Evolutionary conservation across 768 basidiomycete species (phyloP), one percentile per base, ranked within the genome.

Genomic region (Suillus lakei): DNA sequence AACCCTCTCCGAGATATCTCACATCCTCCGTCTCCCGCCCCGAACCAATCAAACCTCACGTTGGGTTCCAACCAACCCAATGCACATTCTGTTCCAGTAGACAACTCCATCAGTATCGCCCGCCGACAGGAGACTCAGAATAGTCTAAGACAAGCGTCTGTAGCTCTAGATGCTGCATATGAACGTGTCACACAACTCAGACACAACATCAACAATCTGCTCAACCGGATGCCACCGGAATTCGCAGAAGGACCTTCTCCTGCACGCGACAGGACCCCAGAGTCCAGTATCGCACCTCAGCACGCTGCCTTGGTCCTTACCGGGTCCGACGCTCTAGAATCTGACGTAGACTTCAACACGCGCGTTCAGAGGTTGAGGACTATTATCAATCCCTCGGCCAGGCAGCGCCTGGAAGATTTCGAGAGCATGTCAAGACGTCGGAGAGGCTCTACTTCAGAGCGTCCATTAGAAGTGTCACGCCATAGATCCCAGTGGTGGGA

Each of bases 111-210:
- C 28, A 60, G 36, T 15, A 30, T 63, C 41, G 8, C 28, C 15
- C 36, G 26, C 18, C 26, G 62, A 36, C 62, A 63, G 48, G 75
- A 77, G 41, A 76, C 79, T 56, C 80, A 79, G 63, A 72, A 72
- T 54, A 81, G 69, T 70, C 74, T 87, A 36, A 83, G 83, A 39
- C 79, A 82, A 63, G 85, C 86, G n/a, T 82, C 86, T 46, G 76
- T 78, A n/a, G 83, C 83, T 8, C 76, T 88, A 44, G 84, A 87
- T 62, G 80, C 82, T 41, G 87, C 85, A 26, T 86, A 85, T 73
- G 81, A 78, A 67, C 82, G 85, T 54, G 84, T 88, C 70, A 81
- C 82, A 58, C 83, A 84, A 73, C 82, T 88, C 59, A 82, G 87
- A 65, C 81, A 81, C 36, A 85, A 79, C 67, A 79, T 89, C 41